A percentile compares a stretch with the other conserved stretches of the same genome.
phyloP scores from a whole-genome alignment of 306 rosid genomes.

The Casuarina equisetifolia region DNA sequence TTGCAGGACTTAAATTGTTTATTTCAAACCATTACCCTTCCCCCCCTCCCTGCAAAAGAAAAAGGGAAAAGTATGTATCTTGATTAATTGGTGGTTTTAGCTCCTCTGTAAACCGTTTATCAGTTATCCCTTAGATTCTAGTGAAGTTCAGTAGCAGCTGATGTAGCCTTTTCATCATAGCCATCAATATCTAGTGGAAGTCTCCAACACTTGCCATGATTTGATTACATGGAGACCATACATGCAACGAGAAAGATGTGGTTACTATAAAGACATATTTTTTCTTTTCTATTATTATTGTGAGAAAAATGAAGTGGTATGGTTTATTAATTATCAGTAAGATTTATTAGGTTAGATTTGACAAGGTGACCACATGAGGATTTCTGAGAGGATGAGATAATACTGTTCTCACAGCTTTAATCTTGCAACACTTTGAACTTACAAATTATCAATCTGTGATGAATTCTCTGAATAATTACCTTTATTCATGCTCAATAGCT shows the following conservation, averaged over 20 bases:
- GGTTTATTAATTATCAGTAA: background rate
- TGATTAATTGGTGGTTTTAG: background rate
- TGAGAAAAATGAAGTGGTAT: background rate
- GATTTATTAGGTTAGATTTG: conserved; percentile 5
- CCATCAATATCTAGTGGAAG: background rate
- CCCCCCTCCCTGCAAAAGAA: background rate
- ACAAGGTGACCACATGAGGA: background rate
- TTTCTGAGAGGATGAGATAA: background rate
- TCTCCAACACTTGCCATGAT: background rate
- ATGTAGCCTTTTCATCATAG: background rate
- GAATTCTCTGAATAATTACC: background rate
- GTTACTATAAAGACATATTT: too few species aligned
- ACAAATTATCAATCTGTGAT: background rate
- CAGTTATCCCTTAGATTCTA: background rate
- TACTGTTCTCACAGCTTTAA: background rate
- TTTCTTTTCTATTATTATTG: too few species aligned
- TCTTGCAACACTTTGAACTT: background rate
- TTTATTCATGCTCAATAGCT: background rate
- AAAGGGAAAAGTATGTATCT: too few species aligned
- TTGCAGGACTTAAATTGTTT: background rate
- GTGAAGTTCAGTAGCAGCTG: background rate
- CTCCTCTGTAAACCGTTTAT: background rate
- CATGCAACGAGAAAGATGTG: too few species aligned
- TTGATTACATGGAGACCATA: background rate
- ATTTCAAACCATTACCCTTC: background rate